Conservation (phyloP, 1,284 basidiomycete genomes). For the Schizophyllum commune region DNA sequence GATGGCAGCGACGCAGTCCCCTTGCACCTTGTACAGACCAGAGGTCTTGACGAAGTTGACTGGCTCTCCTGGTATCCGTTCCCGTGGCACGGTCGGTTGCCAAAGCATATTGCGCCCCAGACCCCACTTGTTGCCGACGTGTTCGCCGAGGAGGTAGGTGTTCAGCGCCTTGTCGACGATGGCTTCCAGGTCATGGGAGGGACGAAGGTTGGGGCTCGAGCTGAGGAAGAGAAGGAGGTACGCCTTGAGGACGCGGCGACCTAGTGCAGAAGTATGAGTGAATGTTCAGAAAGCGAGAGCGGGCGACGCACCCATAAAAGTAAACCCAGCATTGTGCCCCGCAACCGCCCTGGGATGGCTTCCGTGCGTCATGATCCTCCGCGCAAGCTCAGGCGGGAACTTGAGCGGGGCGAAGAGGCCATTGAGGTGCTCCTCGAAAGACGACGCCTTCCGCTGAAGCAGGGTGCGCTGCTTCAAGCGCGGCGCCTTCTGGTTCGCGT, state of each 20-base stretch:
- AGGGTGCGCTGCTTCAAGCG: slow-evolving; percentile 9
- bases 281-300: slow-evolving; percentile 3
- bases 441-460: slow-evolving; percentile 8
- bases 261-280: slow-evolving; percentile 25
- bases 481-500: slow-evolving; percentile 4
- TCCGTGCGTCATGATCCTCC: slow-evolving; percentile 65
- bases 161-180: slow-evolving; percentile 50
- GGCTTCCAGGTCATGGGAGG: slow-evolving; percentile 46
- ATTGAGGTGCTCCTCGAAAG: slow-evolving; percentile 48
- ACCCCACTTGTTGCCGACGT: slow-evolving; percentile 65
- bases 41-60: slow-evolving; percentile 34
- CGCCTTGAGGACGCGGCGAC: slow-evolving; percentile 64
- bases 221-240: slow-evolving; percentile 69
- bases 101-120: slow-evolving; percentile 62
- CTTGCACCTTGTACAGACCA: slow-evolving; percentile 71
- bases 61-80: background rate
- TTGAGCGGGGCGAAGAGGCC: slow-evolving; percentile 54
- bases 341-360: slow-evolving; percentile 57
- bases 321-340: slow-evolving; percentile 63
- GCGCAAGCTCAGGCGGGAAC: slow-evolving; percentile 62
- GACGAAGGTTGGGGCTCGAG: slow-evolving; percentile 39
- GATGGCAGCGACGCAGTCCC: slow-evolving; percentile 68
- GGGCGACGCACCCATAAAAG: slow-evolving; percentile 52
- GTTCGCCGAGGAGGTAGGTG: slow-evolving; percentile 62
- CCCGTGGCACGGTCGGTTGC: slow-evolving; percentile 42